Conservation (phyloP, 1,284 basidiomycete genomes). For the Sphagnurus paluster region DNA sequence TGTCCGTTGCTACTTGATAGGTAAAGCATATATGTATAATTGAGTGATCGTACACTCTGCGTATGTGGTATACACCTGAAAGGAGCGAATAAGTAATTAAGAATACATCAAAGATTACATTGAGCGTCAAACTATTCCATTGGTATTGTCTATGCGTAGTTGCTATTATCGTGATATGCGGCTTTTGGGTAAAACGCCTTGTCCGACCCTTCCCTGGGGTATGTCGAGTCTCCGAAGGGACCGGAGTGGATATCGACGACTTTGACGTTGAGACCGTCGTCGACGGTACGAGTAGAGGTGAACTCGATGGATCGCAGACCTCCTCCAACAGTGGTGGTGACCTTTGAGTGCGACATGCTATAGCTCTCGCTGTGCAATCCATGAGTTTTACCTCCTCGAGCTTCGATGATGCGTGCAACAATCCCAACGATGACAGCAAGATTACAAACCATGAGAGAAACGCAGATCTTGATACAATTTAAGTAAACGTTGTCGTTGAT, state of each 20-base stretch:
- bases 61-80: background rate
- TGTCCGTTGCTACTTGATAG: too few species aligned
- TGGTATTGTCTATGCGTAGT: background rate
- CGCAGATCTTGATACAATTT: background rate
- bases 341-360: background rate
- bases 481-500: background rate
- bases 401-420: constrained; percentile 3
- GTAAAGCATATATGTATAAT: too few species aligned
- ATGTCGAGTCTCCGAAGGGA: background rate
- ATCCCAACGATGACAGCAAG: constrained; percentile 7
- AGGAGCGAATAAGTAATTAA: background rate
- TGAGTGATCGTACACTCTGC: too few species aligned
- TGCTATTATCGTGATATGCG: constrained; percentile 2
- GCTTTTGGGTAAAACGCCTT: constrained; percentile 3
- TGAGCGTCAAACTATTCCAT: background rate
- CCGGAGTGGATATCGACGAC: constrained; percentile 7
- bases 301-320: constrained; percentile 7
- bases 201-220: constrained; percentile 5
- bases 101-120: background rate
- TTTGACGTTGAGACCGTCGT: constrained; percentile 6
- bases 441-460: constrained; percentile 11
- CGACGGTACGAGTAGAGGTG: background rate
- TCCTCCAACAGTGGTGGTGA: background rate
- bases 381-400: background rate
- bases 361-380: background rate